Evolutionary conservation across 331 rosid genomes (phyloP).

Genomic region (Malus hybrid): DNA sequence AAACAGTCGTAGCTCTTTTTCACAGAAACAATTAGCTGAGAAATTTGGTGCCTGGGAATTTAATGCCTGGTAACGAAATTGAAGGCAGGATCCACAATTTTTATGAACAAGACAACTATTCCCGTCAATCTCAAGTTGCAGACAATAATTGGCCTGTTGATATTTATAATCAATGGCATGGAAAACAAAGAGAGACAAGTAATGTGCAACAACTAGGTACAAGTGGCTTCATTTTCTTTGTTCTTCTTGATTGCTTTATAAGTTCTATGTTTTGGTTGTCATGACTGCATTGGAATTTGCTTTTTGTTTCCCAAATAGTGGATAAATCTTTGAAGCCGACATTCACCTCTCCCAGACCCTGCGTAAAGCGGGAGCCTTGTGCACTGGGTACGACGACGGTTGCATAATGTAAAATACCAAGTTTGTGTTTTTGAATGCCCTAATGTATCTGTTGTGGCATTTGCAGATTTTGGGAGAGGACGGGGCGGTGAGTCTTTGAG

Average conservation of each 20-base stretch:
- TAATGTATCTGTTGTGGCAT: background rate
- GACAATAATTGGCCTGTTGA: conserved; percentile 19
- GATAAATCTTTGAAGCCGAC: background rate
- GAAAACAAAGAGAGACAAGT: conserved; percentile 16
- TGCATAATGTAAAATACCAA: background rate
- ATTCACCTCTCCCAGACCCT: too few relatives aligned
- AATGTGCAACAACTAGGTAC: conserved; percentile 22
- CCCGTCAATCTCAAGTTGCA: conserved; percentile 22
- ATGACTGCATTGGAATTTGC: background rate
- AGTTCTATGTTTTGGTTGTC: background rate
- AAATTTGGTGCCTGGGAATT: conserved; percentile 23
- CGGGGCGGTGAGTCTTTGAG: conserved; percentile 10
- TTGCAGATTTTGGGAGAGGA: conserved; percentile 32
- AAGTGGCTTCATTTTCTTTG: background rate
- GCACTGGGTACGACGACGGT: background rate
- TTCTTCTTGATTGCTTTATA: background rate
- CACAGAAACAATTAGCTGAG: conserved; percentile 3
- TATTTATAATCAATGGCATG: conserved; percentile 29
- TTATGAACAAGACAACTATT: conserved; percentile 21
- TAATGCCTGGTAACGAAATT: conserved; percentile 43
- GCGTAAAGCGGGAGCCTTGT: too few relatives aligned
- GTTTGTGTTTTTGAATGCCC: background rate
- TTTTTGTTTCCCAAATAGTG: background rate
- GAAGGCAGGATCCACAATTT: conserved; percentile 34
- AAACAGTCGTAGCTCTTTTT: background rate